Percentiles rank a stretch among this genome's conserved stretches.
phyloP scores from a whole-genome alignment of 2,329 filamentous ascomycete species.

The Beauveria rudraprayagi region DNA sequence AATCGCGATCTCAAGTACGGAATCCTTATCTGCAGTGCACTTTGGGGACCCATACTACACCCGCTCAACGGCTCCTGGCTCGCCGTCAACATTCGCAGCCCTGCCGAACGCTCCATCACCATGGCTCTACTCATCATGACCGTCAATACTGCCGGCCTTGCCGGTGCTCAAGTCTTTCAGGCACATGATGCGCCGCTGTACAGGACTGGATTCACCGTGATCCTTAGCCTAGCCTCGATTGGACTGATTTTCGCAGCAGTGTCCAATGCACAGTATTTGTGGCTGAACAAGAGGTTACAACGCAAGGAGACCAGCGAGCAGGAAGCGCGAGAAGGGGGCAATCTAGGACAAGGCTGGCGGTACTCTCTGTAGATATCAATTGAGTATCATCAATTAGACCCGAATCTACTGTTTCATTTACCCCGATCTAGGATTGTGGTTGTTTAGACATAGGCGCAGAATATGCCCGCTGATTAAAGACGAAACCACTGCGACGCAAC shows the following conservation, averaged over 20 bases:
- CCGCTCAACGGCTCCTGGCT: conserved; percentile 23
- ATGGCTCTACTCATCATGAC: conserved; percentile 27
- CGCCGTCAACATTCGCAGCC: conserved; percentile 20
- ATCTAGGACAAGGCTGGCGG: background rate
- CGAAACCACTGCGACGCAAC: too few species aligned
- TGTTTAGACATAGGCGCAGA: too few species aligned
- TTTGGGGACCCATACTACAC: background rate
- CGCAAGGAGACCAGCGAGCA: background rate
- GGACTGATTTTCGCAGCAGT: conserved; percentile 16
- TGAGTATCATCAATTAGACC: too few species aligned
- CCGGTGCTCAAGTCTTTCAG: conserved; percentile 24
- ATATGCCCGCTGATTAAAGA: too few species aligned
- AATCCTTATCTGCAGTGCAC: background rate
- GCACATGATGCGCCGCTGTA: conserved; percentile 23
- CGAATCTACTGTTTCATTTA: too few species aligned
- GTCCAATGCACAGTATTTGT: conserved; percentile 26
- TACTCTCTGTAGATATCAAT: background rate
- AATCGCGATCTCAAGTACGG: background rate
- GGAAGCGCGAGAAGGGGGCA: background rate
- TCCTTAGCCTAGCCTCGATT: conserved; percentile 19
- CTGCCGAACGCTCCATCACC: conserved; percentile 23
- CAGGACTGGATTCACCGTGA: conserved; percentile 21
- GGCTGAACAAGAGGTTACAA: conserved; percentile 25
- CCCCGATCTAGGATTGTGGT: too few species aligned
- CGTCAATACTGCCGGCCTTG: conserved; percentile 23